phyloP scores from a whole-genome alignment of 805 yeast species.

The Wilhelminamyces savonicus region DNA sequence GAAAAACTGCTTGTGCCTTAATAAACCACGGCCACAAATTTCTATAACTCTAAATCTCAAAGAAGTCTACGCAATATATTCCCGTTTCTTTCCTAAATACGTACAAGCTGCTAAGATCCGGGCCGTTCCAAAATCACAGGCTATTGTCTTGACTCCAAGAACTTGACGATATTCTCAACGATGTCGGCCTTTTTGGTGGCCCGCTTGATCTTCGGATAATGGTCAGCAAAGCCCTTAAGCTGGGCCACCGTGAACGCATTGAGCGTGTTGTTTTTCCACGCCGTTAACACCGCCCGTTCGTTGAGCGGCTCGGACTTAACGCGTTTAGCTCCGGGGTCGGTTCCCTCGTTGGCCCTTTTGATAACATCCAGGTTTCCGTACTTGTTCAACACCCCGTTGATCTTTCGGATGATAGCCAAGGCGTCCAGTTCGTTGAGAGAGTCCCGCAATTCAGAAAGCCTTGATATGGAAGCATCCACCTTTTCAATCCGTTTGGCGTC shows the following conservation, averaged over 20 bases:
- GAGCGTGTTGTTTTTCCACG: constrained; percentile 35
- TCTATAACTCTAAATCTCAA: too few relatives aligned
- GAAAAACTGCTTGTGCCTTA: too few relatives aligned
- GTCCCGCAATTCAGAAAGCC: constrained; percentile 4
- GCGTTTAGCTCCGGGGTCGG: constrained; percentile 1
- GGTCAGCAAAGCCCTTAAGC: constrained; percentile 31
- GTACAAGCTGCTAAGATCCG: too few relatives aligned
- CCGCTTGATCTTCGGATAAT: constrained; percentile 27
- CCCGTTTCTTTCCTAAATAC: too few relatives aligned
- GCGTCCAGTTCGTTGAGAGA: constrained; percentile 1
- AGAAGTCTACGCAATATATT: too few relatives aligned
- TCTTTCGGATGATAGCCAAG: constrained; percentile 1
- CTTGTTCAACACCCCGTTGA: constrained; percentile 3
- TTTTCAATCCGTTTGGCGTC: constrained; percentile 6
- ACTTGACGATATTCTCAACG: constrained; percentile 33
- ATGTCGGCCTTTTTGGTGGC: constrained; percentile 39
- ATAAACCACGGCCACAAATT: too few relatives aligned
- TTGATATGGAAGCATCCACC: constrained; percentile 9
- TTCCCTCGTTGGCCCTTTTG: constrained; percentile 4
- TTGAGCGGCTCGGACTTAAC: constrained; percentile 9
- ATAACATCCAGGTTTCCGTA: constrained; percentile 4
- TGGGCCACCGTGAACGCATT: constrained; percentile 35
- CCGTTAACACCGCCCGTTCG: constrained; percentile 35
- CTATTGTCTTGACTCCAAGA: constrained; percentile 19
- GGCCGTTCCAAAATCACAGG: too few relatives aligned